Evolutionary conservation across 2,329 filamentous ascomycete genomes (phyloP), one percentile per base, ranked within the genome.

Genomic region (Pseudogymnoascus pannorum): DNA sequence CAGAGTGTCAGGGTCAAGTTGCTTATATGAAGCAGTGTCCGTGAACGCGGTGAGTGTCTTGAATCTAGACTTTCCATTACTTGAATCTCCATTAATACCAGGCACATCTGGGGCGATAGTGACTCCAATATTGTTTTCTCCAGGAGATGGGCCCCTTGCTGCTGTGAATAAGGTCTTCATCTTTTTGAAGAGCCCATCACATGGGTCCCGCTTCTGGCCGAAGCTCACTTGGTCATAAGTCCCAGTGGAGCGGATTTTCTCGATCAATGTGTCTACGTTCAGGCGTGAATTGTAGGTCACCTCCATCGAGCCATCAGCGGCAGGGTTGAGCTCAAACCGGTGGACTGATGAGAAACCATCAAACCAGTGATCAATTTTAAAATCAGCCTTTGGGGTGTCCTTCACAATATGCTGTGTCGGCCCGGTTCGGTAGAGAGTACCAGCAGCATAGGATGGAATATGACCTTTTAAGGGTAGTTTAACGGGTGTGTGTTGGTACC

Each of bases 311-410:
- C 68, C 69, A 16, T 74, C 62, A 0, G 70, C 66, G 3, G 73
- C 68, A 0, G 79, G 70, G 2, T 84, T 68, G 31, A 93, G 87
- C 62, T 90, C 80, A 70, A 93, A 93, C 26, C 83, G 84, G 74
- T 93, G 88, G 1, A 84, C 78, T 61, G 89, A 83, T 2, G 84
- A 81, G 62, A 91, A 85, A 5, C 88, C 88, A 70, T 94, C 91
- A 66, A 94, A 94, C 90, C 90, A 94, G 72, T 94, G 89, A 1
- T 79, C 82, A 11, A 87, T 78, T 31, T 79, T 76, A 68, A 86
- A 86, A 0, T 78, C 82, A n/a, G 85, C 84, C 3, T 78, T 77
- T 2, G 81, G 73, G 0, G 83, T 85, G 44, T 75, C 71, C n/a
- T 85, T 77, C 2, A 91, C 74, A 36, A 81, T 80, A 71, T 81